A percentile compares a stretch with the other conserved stretches of the same genome.
Evolutionary conservation across 148 eudicot genomes (phyloP).

Genomic region (Spergularia marina): DNA sequence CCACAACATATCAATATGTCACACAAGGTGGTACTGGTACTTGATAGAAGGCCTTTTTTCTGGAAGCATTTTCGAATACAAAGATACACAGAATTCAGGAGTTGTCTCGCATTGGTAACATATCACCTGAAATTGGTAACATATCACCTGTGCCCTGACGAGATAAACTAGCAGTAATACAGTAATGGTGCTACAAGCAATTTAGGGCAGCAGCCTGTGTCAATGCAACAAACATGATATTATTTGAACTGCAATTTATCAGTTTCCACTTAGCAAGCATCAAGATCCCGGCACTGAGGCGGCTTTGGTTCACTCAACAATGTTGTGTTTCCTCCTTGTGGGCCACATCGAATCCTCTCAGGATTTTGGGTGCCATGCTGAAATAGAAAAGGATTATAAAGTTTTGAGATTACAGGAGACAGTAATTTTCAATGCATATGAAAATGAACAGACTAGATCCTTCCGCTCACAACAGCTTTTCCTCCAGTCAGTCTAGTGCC

Average conservation of each 20-base stretch:
- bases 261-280: slow-evolving; percentile 59
- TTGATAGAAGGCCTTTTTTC: background rate
- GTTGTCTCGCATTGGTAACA: background rate
- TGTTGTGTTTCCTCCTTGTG: slow-evolving; percentile 83
- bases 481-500: too few relatives aligned
- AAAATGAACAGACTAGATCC: background rate
- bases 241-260: slow-evolving; percentile 31
- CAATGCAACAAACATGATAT: slow-evolving; percentile 24
- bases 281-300: slow-evolving; percentile 90
- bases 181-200: slow-evolving; percentile 26
- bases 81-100: background rate
- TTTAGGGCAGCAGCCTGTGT: slow-evolving; percentile 19
- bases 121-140: background rate
- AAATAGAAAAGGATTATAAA: slow-evolving; percentile 9
- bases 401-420: background rate
- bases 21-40: too few relatives aligned
- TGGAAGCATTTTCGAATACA: background rate
- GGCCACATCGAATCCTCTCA: slow-evolving; percentile 52
- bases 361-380: slow-evolving; percentile 91
- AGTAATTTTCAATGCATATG: background rate
- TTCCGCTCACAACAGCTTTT: background rate
- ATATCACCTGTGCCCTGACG: slow-evolving; percentile 1
- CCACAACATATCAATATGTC: too few relatives aligned
- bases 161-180: slow-evolving; percentile 9
- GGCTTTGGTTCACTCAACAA: slow-evolving; percentile 82